Evolutionary conservation across 352 stramenopile genomes (phyloP), one percentile per base, ranked within the genome.

Genomic region (Globisporangium nunn): DNA sequence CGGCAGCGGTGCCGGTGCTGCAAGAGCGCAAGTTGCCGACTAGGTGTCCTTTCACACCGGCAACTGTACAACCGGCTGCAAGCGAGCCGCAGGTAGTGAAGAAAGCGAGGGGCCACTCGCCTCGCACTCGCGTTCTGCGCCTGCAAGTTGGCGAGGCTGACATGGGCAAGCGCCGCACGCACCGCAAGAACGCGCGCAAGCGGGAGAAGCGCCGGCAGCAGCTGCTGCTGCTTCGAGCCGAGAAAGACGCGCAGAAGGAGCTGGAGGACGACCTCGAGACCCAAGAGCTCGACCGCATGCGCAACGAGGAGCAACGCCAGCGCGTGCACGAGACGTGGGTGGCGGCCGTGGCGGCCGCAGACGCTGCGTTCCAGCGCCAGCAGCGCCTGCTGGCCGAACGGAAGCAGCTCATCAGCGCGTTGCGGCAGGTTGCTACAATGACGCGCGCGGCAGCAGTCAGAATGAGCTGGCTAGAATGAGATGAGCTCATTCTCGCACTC

Each of bases 141-240:
- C 23, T 23, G 23, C 23, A 23, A 23, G 23, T 23, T 23, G 12
- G 12, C 17, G 8, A 31, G 37, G 23, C 23, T 23, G 23, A 23
- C 10, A 41, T 41, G 37, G 70, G 70, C 17, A 75, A 68, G 18
- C 30, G 54, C 12, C 68, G 79, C 15, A 93, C 82, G 1, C 70
- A 74, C 55, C 75, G 72, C 41, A 95, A 93, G 78, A 95, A 95
- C 65, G 40, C 69, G 46, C 73, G 80, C 40, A 95, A 95, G 74
- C 81, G 85, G 47, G 71, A 67, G 45, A 81, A 81, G 64, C 79
- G 82, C 28, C 68, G 82, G 30, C 57, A 90, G 39, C 82, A 88
- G 31, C 44, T 6, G 7, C 23, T 51, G 30, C 35, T 39, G 33
- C 15, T 15, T n/a, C 56, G 37, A 29, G 17, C 33, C 7, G 6